phyloP scores from a whole-genome alignment of 2,329 filamentous ascomycete genomes.

The Epichloe brachyelytri region DNA sequence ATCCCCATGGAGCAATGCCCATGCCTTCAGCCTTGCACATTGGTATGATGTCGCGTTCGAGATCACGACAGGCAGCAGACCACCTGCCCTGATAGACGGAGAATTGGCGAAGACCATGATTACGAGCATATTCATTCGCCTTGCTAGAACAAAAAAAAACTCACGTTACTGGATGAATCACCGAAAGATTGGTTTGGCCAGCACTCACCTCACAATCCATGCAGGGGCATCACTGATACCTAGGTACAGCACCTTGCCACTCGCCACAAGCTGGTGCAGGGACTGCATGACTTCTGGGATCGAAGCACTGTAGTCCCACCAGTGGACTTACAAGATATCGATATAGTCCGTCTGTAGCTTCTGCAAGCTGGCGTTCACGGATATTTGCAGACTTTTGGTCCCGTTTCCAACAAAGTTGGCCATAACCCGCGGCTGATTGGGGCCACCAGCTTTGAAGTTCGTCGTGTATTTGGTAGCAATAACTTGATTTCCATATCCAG shows the following conservation, averaged over 20 bases:
- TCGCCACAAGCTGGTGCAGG: conserved; percentile 44
- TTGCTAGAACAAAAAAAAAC: conserved; percentile 24
- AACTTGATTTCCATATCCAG: conserved; percentile 27
- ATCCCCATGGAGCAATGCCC: conserved; percentile 48
- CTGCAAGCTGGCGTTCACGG: conserved; percentile 40
- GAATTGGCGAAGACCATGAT: conserved; percentile 58
- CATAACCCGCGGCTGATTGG: conserved; percentile 28
- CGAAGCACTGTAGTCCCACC: conserved; percentile 57
- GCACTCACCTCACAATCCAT: conserved; percentile 43
- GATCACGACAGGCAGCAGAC: conserved; percentile 26
- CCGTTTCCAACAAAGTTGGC: conserved; percentile 47
- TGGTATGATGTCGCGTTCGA: conserved; percentile 31
- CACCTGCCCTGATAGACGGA: conserved; percentile 33
- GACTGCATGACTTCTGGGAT: conserved; percentile 58
- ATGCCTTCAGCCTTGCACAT: conserved; percentile 30
- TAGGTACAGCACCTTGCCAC: conserved; percentile 52
- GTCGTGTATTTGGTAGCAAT: conserved; percentile 58
- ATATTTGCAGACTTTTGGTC: conserved; percentile 45
- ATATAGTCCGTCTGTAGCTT: conserved; percentile 58
- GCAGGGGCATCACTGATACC: conserved; percentile 58
- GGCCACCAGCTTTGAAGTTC: conserved; percentile 37
- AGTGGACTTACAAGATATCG: conserved; percentile 51
- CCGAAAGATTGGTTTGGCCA: background rate
- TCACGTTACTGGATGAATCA: background rate
- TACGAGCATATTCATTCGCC: conserved; percentile 55